Base-by-base conservation (phyloP, 2,329 filamentous ascomycete genomes). In the Colletotrichum sansevieriae region DNA sequence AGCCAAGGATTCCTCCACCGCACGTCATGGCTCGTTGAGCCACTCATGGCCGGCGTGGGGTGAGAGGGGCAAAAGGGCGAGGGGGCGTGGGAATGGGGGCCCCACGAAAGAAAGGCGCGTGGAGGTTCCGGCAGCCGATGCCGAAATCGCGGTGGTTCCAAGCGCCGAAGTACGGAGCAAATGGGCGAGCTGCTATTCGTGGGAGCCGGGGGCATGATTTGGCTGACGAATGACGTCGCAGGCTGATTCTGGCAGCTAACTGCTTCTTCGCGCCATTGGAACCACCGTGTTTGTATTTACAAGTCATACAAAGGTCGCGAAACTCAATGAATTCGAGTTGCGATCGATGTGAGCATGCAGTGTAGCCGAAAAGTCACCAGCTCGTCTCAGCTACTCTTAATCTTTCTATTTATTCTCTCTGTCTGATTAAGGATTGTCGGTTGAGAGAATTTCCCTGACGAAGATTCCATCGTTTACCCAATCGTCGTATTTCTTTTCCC, bases 11-110 rank as follows among this genome's bases (percentile, higher is more conserved):
- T 22, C 47, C 18, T 37, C 47, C 20, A 29, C 12, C 47, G 55
- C 65, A 68, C 62, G 62, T 61, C 62, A 65, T 55, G 39, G 60
- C 49, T 10, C 39, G 39, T 33, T 58, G 41, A 43, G 56, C 56
- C 56, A 47, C 56, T 35, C 29, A 60, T 33, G 29, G 29, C 11
- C 15, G 29, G 25, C 25, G 43, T 65, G 55, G 64, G 62, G 62
- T 37, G 49, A n/a, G 37, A n/a, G 46, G 35, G 37, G 46, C 18
- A 18, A 18, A 41, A 25, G 25, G 3, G 25, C 25, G 37, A n/a
- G 46, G 35, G 37, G 46, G 12, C 13, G 13, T 41, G 35, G 18
- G 35, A 18, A 41, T 39, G 20, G 29, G 29, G 39, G 4, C 54
- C 29, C 15, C 54, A 57, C 35, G 61, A 43, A n/a, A 49, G 41